A percentile compares a stretch with the other conserved stretches of the same genome.
These are phyloP conservation scores for Erodium maritimum DNA, from an alignment of 345 rosid species.

Conservation along the genomic window DNA sequence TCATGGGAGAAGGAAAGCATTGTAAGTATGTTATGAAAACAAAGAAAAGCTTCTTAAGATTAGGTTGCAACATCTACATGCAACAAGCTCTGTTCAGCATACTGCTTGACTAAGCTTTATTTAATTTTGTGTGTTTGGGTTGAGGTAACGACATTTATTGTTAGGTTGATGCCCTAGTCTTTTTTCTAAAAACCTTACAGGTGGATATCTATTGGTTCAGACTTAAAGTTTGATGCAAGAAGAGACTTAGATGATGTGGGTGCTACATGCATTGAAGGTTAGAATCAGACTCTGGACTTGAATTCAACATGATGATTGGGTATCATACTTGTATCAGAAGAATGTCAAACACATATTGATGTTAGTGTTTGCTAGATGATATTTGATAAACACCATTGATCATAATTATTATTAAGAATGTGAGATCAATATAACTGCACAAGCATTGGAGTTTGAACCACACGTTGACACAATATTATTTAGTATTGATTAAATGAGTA, in stretches of 20 bases:
- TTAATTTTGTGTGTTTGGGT: neutral
- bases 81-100: neutral
- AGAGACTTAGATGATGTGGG: conserved; percentile 98
- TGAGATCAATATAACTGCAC: neutral
- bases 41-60: neutral
- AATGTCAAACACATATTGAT: neutral
- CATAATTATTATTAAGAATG: too few relatives aligned
- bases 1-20: conserved; percentile 63
- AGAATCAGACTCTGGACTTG: conserved; percentile 3
- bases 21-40: conserved; percentile 37
- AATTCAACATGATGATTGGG: neutral
- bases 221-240: conserved; percentile 89
- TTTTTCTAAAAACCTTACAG: conserved; percentile 31
- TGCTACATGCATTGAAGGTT: conserved; percentile 71
- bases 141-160: neutral
- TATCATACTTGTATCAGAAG: conserved; percentile 1
- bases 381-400: neutral
- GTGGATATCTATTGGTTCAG: conserved; percentile 99
- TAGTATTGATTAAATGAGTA: too few relatives aligned
- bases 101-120: neutral
- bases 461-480: neutral
- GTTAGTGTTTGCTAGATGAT: neutral
- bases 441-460: neutral
- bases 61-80: conserved; percentile 10
- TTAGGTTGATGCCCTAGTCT: conserved; percentile 7